Conservation (phyloP, 1,139 yeast species). For the Maudiozyma humilis region DNA sequence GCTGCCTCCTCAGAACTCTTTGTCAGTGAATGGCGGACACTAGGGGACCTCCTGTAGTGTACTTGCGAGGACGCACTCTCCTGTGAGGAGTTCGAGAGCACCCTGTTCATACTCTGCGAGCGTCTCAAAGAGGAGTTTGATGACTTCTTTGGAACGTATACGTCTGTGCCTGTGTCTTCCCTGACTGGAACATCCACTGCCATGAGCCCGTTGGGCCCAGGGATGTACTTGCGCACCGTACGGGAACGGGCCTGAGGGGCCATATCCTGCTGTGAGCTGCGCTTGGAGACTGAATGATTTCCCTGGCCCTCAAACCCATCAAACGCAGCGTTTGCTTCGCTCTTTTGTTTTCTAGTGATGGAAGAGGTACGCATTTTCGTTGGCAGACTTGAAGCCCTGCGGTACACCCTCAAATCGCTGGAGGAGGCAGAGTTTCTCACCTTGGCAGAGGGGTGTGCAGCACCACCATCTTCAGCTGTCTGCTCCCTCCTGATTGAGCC, state of each 20-base stretch:
- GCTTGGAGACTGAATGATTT: constrained; percentile 11
- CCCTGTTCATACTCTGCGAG: constrained; percentile 4
- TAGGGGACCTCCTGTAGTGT: neutral
- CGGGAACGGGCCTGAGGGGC: constrained; percentile 1
- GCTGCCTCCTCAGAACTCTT: neutral
- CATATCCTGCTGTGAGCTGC: neutral
- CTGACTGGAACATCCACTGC: constrained; percentile 40
- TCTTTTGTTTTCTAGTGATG: constrained; percentile 9
- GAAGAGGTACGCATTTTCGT: constrained; percentile 3
- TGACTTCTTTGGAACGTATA: constrained; percentile 1
- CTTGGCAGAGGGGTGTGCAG: neutral
- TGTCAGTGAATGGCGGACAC: neutral
- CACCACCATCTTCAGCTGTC: neutral
- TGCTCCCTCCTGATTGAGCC: neutral
- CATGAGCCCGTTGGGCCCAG: constrained; percentile 41
- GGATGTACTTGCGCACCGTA: constrained; percentile 38
- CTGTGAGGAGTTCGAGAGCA: neutral
- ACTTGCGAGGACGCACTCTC: neutral
- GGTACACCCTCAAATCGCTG: constrained; percentile 2
- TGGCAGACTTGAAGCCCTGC: constrained; percentile 17
- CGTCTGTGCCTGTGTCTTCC: constrained; percentile 23
- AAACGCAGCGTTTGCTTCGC: constrained; percentile 22
- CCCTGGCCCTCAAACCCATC: constrained; percentile 26
- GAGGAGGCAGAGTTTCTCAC: constrained; percentile 3
- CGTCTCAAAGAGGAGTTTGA: constrained; percentile 9